phyloP scores from a whole-genome alignment of 2,329 filamentous ascomycete species.

The Diaporthe capsici region DNA sequence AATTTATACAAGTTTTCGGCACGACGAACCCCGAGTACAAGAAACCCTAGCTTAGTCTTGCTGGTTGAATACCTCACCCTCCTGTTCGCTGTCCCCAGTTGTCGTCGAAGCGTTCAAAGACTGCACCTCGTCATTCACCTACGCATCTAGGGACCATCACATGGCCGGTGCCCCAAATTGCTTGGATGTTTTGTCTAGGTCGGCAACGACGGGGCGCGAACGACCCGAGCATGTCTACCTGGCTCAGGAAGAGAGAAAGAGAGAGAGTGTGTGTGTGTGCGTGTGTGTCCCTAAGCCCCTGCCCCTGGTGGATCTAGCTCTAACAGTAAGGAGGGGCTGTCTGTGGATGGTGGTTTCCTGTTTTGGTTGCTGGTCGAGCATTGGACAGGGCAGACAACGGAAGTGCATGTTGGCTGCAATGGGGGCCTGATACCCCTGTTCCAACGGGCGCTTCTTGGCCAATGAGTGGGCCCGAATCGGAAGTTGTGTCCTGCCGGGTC shows the following conservation, averaged over 20 bases:
- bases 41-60: not conserved
- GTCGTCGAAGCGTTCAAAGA: not conserved
- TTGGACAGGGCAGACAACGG: not conserved
- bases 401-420: constrained; percentile 33
- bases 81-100: not conserved
- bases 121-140: not conserved
- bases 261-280: not conserved
- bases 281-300: too few relatives aligned
- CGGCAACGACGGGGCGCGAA: not conserved
- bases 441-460: constrained; percentile 23
- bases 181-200: not conserved
- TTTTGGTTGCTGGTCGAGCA: not conserved
- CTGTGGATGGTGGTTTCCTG: not conserved
- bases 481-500: not conserved
- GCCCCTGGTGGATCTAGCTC: not conserved
- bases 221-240: not conserved
- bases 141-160: not conserved
- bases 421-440: not conserved
- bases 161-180: not conserved
- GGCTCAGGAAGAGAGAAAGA: not conserved
- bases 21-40: not conserved
- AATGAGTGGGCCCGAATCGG: not conserved
- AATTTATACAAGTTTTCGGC: not conserved
- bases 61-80: not conserved
- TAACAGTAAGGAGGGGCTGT: not conserved